Evolutionary conservation across 2,329 filamentous ascomycete genomes (phyloP).

Genomic region (Botrytis hyacinthi): DNA sequence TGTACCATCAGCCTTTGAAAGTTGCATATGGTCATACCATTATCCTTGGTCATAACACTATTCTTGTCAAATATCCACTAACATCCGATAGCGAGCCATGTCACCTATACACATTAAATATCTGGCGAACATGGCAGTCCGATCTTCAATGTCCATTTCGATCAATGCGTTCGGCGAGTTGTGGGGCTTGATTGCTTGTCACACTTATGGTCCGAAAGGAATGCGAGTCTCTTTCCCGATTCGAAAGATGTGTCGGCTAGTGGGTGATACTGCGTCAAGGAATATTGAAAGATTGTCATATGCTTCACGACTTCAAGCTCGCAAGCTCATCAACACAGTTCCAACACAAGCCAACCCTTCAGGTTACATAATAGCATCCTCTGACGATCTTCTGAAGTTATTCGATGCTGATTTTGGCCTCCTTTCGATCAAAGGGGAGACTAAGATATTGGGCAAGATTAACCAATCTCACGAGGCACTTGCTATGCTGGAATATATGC

Average conservation of each 20-base stretch:
- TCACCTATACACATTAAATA: conserved; percentile 90
- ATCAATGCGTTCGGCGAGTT: conserved; percentile 82
- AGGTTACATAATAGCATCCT: conserved; percentile 86
- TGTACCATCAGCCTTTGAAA: background rate
- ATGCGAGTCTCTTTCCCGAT: conserved; percentile 94
- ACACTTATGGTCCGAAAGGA: conserved; percentile 71
- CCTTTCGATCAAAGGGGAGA: conserved; percentile 82
- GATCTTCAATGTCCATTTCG: conserved; percentile 93
- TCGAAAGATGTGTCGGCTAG: conserved; percentile 84
- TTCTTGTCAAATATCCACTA: background rate
- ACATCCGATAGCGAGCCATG: conserved; percentile 63
- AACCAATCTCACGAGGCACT: conserved; percentile 79
- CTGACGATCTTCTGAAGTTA: conserved; percentile 76
- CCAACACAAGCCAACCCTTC: conserved; percentile 79
- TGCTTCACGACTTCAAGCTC: conserved; percentile 76
- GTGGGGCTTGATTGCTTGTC: conserved; percentile 86
- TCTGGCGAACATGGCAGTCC: conserved; percentile 81
- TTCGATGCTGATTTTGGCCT: conserved; percentile 88
- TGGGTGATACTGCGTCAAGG: conserved; percentile 80
- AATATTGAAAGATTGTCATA: conserved; percentile 89
- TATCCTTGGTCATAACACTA: no score
- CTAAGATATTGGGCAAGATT: conserved; percentile 75
- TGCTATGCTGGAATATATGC: conserved; percentile 80
- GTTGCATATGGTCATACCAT: background rate
- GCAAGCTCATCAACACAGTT: conserved; percentile 83